Conservation (phyloP, 1,284 basidiomycete species). For the Puccinia sorghi region DNA sequence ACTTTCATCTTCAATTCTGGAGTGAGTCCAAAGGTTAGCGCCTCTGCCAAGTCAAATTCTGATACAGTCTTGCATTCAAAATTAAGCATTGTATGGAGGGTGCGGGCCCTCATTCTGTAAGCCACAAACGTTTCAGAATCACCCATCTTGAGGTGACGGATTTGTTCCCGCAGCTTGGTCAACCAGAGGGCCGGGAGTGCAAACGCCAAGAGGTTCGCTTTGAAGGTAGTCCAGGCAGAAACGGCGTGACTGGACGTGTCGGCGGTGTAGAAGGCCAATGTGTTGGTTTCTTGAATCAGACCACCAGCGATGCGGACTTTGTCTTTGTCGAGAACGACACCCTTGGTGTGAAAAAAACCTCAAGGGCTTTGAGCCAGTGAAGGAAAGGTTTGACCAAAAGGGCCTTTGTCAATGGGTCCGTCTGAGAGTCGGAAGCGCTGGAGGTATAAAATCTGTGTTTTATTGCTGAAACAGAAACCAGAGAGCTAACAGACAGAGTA, state of each 20-base stretch:
- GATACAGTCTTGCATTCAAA: background rate
- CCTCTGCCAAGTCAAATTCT: background rate
- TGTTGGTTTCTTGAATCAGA: background rate
- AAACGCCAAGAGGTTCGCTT: too few species aligned
- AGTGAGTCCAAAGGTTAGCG: background rate
- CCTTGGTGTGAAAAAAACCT: constrained; percentile 12
- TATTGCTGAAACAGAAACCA: too few species aligned
- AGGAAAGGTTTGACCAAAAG: background rate
- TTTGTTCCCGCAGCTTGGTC: too few species aligned
- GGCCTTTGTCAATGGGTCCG: background rate
- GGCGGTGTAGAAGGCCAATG: background rate
- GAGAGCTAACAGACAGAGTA: too few species aligned
- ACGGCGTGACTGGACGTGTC: background rate
- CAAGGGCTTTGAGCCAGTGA: background rate
- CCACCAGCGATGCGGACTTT: background rate
- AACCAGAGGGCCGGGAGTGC: too few species aligned
- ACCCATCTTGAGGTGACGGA: background rate
- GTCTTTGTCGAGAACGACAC: background rate
- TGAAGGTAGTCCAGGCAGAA: background rate
- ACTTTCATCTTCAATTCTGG: background rate
- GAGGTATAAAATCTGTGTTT: too few species aligned
- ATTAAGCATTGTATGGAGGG: background rate
- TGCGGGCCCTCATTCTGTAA: background rate
- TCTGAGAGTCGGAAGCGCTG: background rate
- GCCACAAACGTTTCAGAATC: background rate